These are phyloP conservation scores for Russula sp. DNA, from an alignment of 768 basidiomycete species.

Conservation along the genomic window DNA sequence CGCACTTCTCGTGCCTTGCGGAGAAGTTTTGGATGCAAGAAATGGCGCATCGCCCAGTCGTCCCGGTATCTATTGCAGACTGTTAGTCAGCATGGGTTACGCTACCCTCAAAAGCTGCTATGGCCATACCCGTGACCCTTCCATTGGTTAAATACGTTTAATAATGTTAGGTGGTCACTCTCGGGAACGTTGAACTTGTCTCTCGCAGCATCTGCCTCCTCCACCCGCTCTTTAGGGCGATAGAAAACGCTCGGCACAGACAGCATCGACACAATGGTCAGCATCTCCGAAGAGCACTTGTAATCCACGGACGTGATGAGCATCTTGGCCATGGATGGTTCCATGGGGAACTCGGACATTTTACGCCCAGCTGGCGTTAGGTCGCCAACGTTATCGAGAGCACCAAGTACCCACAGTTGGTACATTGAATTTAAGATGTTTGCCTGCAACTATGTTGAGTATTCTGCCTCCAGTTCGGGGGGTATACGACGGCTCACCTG, in stretches of 20 bases:
- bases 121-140: slow-evolving; percentile 80
- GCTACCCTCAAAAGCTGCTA: too few relatives aligned
- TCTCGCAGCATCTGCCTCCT: slow-evolving; percentile 94
- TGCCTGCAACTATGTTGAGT: slow-evolving; percentile 43
- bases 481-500: slow-evolving; percentile 46
- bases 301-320: slow-evolving; percentile 92
- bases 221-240: slow-evolving; percentile 93
- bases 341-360: slow-evolving; percentile 99
- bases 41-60: slow-evolving; percentile 92
- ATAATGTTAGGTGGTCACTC: slow-evolving; percentile 90
- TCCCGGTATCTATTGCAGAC: slow-evolving; percentile 64
- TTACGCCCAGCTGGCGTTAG: slow-evolving; percentile 87
- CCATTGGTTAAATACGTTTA: slow-evolving; percentile 99
- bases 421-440: slow-evolving; percentile 99
- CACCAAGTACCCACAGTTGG: slow-evolving; percentile 98
- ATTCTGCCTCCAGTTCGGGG: background rate
- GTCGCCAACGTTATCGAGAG: slow-evolving; percentile 96
- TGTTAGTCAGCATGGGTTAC: background rate
- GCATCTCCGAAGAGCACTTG: slow-evolving; percentile 89
- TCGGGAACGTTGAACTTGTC: slow-evolving; percentile 99
- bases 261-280: slow-evolving; percentile 98
- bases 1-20: slow-evolving; percentile 95
- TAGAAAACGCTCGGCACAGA: slow-evolving; percentile 98
- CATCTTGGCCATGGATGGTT: slow-evolving; percentile 99
- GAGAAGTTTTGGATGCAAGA: slow-evolving; percentile 92